Base-by-base conservation (phyloP, 129 eudicot genomes). In the Glebionis coronaria region DNA sequence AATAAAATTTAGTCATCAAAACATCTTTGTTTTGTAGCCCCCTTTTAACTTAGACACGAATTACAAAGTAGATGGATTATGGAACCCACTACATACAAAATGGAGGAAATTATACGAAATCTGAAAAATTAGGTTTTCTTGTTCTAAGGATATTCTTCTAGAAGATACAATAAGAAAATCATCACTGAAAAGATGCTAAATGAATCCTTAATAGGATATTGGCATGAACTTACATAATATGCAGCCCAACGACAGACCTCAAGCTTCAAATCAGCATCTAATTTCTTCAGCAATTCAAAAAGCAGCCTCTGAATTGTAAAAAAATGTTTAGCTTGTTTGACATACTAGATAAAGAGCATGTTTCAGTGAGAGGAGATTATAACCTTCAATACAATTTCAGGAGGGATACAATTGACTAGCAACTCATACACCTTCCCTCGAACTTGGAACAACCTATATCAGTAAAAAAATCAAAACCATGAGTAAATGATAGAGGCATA, bases 171-270 rank as follows among this genome's bases (percentile, higher is more conserved):
- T 46, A 28, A 14, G 42, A n/a, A 9, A 31, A 60, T 14, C 21
- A 31, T 59, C 13, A 56, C 18, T 25, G 6, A 15, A 60, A 3
- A 31, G 21, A 55, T 7, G 18, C 56, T 23, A 4, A 7, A 63
- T 4, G 63, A 73, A 44, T 67, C 31, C 29, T 29, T 28, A 5
- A 66, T n/a, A 18, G 23, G 67, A 56, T 20, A 46, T 44, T 74
- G 58, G 65, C 54, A 63, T 56, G 65, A 73, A 72, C 98, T 86
- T 80, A 92, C 98, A 82, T 92, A 92, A 84, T 92, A 88, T 53
- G 98, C 96, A 64, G 98, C 98, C 98, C 98, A 92, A 67, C 86
- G 95, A 57, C 91, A 86, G 71, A 92, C 90, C 83, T 92, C 98
- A 77, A 83, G 92, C 84, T 92, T 92, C 64, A 92, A 68, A 68